Evolutionary conservation across 768 basidiomycete species (phyloP).

Genomic region (Suillus variegatus): DNA sequence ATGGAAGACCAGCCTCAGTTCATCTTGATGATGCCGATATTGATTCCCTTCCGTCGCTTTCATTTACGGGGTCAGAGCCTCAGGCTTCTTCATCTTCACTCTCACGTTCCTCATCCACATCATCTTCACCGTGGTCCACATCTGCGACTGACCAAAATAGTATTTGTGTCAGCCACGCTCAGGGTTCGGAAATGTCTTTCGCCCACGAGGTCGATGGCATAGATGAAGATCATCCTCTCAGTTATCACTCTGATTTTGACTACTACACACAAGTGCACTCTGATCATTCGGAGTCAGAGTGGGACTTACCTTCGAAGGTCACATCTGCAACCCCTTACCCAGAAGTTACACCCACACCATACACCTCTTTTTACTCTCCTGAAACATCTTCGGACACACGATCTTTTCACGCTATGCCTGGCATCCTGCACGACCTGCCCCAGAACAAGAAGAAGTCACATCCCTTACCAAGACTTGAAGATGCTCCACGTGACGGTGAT

Average conservation of each 20-base stretch:
- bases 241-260: slow-evolving; percentile 38
- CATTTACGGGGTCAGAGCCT: slow-evolving; percentile 32
- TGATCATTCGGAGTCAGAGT: slow-evolving; percentile 32
- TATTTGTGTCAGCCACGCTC: slow-evolving; percentile 17
- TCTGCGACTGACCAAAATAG: slow-evolving; percentile 20
- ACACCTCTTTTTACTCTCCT: slow-evolving; percentile 23
- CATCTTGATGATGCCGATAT: slow-evolving; percentile 26
- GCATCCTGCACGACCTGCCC: slow-evolving; percentile 7
- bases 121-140: slow-evolving; percentile 33
- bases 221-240: slow-evolving; percentile 33
- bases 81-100: slow-evolving; percentile 33
- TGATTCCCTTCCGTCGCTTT: slow-evolving; percentile 36
- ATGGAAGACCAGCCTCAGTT: slow-evolving; percentile 18
- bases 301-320: slow-evolving; percentile 3
- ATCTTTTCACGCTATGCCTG: slow-evolving; percentile 38
- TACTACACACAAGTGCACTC: slow-evolving; percentile 35
- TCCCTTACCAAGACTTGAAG: slow-evolving; percentile 8
- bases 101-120: slow-evolving; percentile 45
- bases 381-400: slow-evolving; percentile 39
- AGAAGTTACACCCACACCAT: slow-evolving; percentile 18
- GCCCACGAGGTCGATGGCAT: neutral
- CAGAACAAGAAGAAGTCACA: neutral
- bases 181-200: slow-evolving; percentile 10
- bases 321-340: slow-evolving; percentile 14
- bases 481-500: slow-evolving; percentile 17